Evolutionary conservation across 345 rosid species (phyloP).

Genomic region (Garcia nutans): DNA sequence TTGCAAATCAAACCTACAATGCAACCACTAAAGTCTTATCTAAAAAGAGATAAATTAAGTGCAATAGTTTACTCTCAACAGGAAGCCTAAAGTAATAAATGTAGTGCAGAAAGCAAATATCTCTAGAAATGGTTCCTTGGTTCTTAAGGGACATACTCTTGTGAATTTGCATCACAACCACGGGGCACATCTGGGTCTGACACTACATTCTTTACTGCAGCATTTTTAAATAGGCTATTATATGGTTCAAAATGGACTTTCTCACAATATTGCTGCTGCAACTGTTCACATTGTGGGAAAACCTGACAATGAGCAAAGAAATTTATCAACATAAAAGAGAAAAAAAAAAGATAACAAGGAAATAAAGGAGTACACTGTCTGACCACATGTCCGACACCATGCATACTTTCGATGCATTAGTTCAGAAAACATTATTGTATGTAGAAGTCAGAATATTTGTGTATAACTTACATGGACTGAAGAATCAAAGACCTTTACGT

Average conservation of each 20-base stretch:
- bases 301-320: slow-evolving; percentile 41
- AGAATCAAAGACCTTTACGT: slow-evolving; percentile 68
- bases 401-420: slow-evolving; percentile 14
- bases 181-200: slow-evolving; percentile 80
- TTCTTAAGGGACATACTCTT: slow-evolving; percentile 55
- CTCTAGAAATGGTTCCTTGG: slow-evolving; percentile 10
- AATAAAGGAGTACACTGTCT: background rate
- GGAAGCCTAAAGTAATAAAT: slow-evolving; percentile 1
- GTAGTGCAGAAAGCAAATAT: background rate
- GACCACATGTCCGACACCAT: slow-evolving; percentile 1
- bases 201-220: slow-evolving; percentile 55
- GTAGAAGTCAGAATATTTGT: background rate
- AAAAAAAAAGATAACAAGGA: slow-evolving; percentile 1
- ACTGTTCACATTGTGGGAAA: slow-evolving; percentile 67
- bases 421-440: background rate
- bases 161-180: slow-evolving; percentile 68
- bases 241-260: slow-evolving; percentile 49
- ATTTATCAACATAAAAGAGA: slow-evolving; percentile 13
- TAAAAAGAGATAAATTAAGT: slow-evolving; percentile 21
- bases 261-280: slow-evolving; percentile 63
- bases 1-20: slow-evolving; percentile 77
- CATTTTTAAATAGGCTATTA: slow-evolving; percentile 37
- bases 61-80: background rate
- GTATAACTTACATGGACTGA: slow-evolving; percentile 64
- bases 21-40: slow-evolving; percentile 13